Base-by-base conservation (phyloP, 306 rosid genomes). In the Castanea sativa region DNA sequence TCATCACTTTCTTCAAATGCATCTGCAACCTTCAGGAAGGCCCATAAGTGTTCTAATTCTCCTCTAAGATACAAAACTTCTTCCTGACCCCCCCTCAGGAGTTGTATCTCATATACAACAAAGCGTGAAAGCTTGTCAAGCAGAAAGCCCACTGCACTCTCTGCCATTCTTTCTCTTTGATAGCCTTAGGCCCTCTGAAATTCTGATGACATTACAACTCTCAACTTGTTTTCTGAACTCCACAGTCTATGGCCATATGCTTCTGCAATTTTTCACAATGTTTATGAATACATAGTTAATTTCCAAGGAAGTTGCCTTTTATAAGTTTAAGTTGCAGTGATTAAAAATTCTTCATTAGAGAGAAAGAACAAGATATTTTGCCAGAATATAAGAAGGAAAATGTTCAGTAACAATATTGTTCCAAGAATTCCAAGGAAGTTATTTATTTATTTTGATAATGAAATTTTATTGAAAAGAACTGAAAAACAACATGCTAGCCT, bases 21-120 rank as follows among this genome's bases (percentile, higher is more conserved):
- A 49, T 85, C 85, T 23, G 85, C 85, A 49, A 78, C 78, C 76
- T 60, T 78, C 71, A 85, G 56, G 4, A 74, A 81, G 30, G 85
- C 84, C 55, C 52, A 61, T n/a, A 81, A 74, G 27, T 59, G 53
- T 73, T 85, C 81, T 29, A 85, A 38, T 33, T 85, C 80, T 13
- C 38, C 82, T 21, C 73, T 74, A 27, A 85, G 72, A 35, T 7
- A 45, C 27, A 73, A 14, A 70, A 85, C 70, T 69, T 80, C 85
- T 58, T 81, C 76, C 51, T 53, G 52, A 52, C 55, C 88, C 32
- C 88, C 85, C 4, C 27, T 23, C 13, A 61, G 3, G 53, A 69
- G 41, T 18, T 55, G 75, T 59, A 73, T 53, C 70, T 69, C 69
- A 51, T 55, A 38, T 41, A 49, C 72, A 1, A 69, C 55, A 30